Base-by-base conservation (phyloP, 495 filamentous ascomycete genomes). In the Penicillium robsamsonii region DNA sequence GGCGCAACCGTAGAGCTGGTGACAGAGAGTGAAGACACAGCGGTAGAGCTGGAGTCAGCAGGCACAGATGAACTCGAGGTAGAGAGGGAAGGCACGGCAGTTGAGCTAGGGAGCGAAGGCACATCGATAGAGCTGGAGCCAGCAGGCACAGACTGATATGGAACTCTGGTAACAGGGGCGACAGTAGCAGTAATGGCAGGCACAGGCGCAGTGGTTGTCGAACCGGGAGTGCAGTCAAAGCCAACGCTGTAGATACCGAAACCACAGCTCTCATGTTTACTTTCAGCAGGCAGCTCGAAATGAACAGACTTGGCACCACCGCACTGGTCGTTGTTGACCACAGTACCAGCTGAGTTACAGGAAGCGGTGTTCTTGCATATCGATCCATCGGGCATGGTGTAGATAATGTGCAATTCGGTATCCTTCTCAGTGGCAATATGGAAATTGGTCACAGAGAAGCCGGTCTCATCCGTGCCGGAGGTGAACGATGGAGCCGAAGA, bases 251-350 rank as follows among this genome's bases (percentile, higher is more conserved):
- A 87, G 61, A 96, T 84, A 57, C 84, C 84, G 63, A 96, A 79
- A 51, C 79, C 79, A 75, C 91, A 93, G 53, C 67, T 66, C 40
- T 74, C 68, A 35, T 72, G 62, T 43, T 75, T 68, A 57, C 77
- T 74, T 68, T 86, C 72, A 8, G 74, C 63, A 15, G 88, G 88
- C 63, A 90, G 84, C 69, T 89, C 79, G 66, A 96, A 85, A 35
- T 82, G 83, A 33, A 96, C 90, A 22, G 80, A 81, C 65, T 79
- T 88, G 55, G 92, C 92, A 74, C 92, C 92, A 80, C 92, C 93
- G 70, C 92, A 97, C 77, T 96, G 91, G 56, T 78, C 82, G 79
- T 96, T 96, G 70, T 79, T 70, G 59, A 96, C 78, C 50, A 76
- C 80, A 48, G 84, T 83, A 64, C 88, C 89, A 24, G 76, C 75